phyloP scores from a whole-genome alignment of 495 filamentous ascomycete genomes.

The Oleoguttula mirabilis region DNA sequence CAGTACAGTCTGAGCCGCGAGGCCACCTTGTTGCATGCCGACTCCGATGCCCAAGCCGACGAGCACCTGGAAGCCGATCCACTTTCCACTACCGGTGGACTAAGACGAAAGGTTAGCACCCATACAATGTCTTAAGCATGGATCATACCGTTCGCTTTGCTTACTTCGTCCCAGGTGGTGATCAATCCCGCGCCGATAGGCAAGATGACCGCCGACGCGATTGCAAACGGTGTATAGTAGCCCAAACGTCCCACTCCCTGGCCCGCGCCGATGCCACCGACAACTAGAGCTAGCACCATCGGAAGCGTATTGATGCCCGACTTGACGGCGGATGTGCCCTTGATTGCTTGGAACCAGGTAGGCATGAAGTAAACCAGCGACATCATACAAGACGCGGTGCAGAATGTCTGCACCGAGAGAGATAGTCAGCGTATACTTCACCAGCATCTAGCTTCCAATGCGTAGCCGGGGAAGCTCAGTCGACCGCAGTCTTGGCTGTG shows the following conservation, averaged over 20 bases:
- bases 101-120: too few relatives aligned
- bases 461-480: too few relatives aligned
- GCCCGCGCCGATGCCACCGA: slow-evolving; percentile 49
- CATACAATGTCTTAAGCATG: too few relatives aligned
- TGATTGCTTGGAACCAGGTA: slow-evolving; percentile 83
- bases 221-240: slow-evolving; percentile 69
- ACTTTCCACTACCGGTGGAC: slow-evolving; percentile 41
- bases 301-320: slow-evolving; percentile 73
- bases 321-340: slow-evolving; percentile 50
- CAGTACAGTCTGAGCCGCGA: slow-evolving; percentile 59
- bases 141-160: too few relatives aligned
- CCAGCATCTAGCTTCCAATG: too few relatives aligned
- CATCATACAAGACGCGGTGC: slow-evolving; percentile 31
- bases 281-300: slow-evolving; percentile 42
- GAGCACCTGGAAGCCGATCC: slow-evolving; percentile 72
- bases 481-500: too few relatives aligned
- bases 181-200: slow-evolving; percentile 61
- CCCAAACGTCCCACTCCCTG: slow-evolving; percentile 47
- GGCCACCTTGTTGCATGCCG: slow-evolving; percentile 55
- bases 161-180: slow-evolving; percentile 53
- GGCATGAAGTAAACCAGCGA: slow-evolving; percentile 44
- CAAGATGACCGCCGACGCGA: slow-evolving; percentile 44
- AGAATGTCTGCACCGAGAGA: too few relatives aligned
- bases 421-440: too few relatives aligned
- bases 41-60: slow-evolving; percentile 58